Base-by-base conservation (phyloP, 495 filamentous ascomycete genomes). In the Aspergillus biplanus region DNA sequence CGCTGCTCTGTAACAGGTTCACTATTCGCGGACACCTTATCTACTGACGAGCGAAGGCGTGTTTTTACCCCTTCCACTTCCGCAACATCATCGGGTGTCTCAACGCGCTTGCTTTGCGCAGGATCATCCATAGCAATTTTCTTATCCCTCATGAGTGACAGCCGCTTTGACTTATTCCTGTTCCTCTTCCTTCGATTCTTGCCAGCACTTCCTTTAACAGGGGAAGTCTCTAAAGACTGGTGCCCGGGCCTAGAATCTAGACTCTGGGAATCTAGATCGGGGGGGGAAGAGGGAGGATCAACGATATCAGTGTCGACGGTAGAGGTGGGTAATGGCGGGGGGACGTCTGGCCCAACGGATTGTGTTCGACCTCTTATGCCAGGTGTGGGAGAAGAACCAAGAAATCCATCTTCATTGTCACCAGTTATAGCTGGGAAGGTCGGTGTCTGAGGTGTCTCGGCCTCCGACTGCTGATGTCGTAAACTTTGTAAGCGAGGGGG, bases 341-440 rank as follows among this genome's bases (percentile, higher is more conserved):
- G 53, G 15, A 62, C 42, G 32, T 72, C 63, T 1, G 68, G 65
- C 15, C 62, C 68, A 33, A 54, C 49, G 12, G 72, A 62, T 7
- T 71, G 71, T 21, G 72, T 69, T 58, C 71, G 72, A 32, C 75
- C 73, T 63, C 77, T 76, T 68, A 86, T 72, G 71, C 78, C 68
- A 7, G 92, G 91, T 0, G 92, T 96, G 2, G 92, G 92, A 8
- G 92, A 95, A n/a, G 90, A 96, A 4, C 85, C 86, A 47, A 94
- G 79, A 66, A 86, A 91, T 15, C 86, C 83, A 71, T 90, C 84
- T 69, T 87, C 67, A 67, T 77, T 68, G 54, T 80, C 67, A 33
- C 69, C 59, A 49, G 74, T 56, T n/a, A 69, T 68, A 12, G 73
- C 66, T n/a, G 75, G 73, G 7, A 85, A 71, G 15, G 75, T 82